Evolutionary conservation across 2,329 filamentous ascomycete species (phyloP), one percentile per base, ranked within the genome.

Genomic region (Fusarium irregulare): DNA sequence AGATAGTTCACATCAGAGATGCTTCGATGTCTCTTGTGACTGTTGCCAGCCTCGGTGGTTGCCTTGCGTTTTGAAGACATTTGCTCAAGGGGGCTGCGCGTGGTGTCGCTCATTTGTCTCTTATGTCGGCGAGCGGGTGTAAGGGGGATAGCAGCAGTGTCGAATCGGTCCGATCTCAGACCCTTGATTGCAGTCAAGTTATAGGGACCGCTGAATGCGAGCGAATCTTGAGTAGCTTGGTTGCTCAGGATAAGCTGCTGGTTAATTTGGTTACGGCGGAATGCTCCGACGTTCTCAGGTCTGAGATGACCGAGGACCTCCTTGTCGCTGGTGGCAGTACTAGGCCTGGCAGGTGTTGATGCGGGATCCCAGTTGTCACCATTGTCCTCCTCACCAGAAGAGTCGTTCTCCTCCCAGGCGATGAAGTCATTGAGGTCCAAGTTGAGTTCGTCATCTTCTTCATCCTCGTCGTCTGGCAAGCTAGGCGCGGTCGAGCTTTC

Each of bases 371-470:
- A 81, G 44, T 86, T 81, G 42, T 85, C 80, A 42, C 84, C 83
- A 34, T 86, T 85, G 23, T 81, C 84, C 70, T 89, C 87, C 11
- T 92, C 91, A 13, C 87, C 87, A 8, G 87, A 88, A 1, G 86
- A 87, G 7, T 85, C 85, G 21, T 83, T 83, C 21, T 87, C 85
- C 20, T 88, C 86, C 77, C 92, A 91, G 54, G 89, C 86, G 71
- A 94, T 88, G 66, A 95, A 92, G 76, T 94, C 91, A 54, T 91
- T 88, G 13, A 94, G 84, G 66, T 90, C 87, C 18, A 92, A 81
- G 57, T 84, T 84, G 73, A 88, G 84, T 70, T 92, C 90, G 27
- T 86, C 89, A 23, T 92, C 89, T 49, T 91, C 90, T 21, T 86
- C 86, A 18, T 89, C 87, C n/a, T 82, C 87, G n/a, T 76, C 87